A percentile compares a stretch with the other conserved stretches of the same genome.
Conservation (phyloP, 306 rosid genomes). For the Malus fusca region DNA sequence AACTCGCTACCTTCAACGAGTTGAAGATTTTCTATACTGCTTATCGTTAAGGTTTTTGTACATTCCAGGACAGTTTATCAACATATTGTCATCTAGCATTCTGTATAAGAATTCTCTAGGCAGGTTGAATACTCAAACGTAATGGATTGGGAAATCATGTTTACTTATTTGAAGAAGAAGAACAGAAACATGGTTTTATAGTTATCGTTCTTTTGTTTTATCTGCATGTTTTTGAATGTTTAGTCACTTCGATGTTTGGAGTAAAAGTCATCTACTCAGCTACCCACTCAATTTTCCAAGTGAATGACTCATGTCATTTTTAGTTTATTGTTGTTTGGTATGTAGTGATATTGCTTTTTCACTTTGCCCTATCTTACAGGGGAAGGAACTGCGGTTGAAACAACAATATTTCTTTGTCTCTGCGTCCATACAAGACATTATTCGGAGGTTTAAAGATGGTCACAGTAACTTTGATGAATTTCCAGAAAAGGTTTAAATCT, state of each 20-base stretch:
- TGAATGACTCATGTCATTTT: background rate
- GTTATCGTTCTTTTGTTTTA: background rate
- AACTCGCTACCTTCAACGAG: background rate
- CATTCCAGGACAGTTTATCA: background rate
- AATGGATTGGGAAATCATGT: background rate
- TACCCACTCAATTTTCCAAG: background rate
- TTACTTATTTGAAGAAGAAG: background rate
- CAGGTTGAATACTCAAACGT: background rate
- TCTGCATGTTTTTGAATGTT: background rate
- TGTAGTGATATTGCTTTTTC: background rate
- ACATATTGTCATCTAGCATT: background rate
- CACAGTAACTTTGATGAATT: conserved; percentile 49
- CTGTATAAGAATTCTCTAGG: background rate
- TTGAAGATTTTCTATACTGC: background rate
- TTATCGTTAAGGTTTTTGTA: background rate
- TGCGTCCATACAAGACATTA: conserved; percentile 66
- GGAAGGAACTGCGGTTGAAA: conserved; percentile 66
- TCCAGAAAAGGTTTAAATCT: conserved; percentile 55
- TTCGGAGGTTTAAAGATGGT: conserved; percentile 63
- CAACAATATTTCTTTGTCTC: conserved; percentile 73
- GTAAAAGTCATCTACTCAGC: background rate
- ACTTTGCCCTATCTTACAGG: conserved; percentile 33
- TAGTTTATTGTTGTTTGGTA: background rate
- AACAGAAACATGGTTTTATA: background rate
- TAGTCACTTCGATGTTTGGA: background rate